These are phyloP conservation scores for Voacanga thouarsii DNA, from an alignment of 257 asterid genomes.

Conservation along the genomic window DNA sequence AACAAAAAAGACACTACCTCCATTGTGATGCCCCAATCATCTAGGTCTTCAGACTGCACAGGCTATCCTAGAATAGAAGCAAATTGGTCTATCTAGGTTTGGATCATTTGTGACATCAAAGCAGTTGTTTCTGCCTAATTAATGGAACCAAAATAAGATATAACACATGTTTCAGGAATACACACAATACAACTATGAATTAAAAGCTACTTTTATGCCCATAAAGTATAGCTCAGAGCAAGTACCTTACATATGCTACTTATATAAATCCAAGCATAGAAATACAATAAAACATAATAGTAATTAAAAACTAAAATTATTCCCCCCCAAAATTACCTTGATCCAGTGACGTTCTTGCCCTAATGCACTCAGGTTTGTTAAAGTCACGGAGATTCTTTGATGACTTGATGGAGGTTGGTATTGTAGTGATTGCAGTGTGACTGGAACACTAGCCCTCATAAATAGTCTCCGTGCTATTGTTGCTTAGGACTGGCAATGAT, in stretches of 20 bases:
- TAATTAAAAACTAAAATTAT: no score
- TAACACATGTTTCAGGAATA: constrained; percentile 8
- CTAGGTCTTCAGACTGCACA: constrained; percentile 96
- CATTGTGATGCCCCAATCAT: constrained; percentile 93
- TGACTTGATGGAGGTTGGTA: no score
- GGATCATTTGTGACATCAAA: constrained; percentile 79
- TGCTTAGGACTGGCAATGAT: no score
- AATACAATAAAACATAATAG: no score
- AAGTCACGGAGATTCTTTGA: no score
- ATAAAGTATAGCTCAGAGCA: neutral
- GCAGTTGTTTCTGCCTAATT: constrained; percentile 68
- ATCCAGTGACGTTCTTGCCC: no score
- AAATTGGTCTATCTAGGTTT: constrained; percentile 83
- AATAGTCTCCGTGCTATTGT: no score
- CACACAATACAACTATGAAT: constrained; percentile 5
- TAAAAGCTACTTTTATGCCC: constrained; percentile 7
- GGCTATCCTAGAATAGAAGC: constrained; percentile 57
- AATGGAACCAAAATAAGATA: constrained; percentile 29
- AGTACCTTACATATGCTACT: constrained; percentile 92
- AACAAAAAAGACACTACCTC: constrained; percentile 55
- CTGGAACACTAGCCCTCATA: no score
- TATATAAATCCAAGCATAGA: constrained; percentile 82
- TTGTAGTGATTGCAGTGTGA: no score
- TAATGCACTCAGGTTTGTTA: no score
- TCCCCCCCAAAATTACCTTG: no score